Evolutionary conservation across 225 moss, liverwort and hornwort species (phyloP).

Genomic region (Anthoceros angustus): DNA sequence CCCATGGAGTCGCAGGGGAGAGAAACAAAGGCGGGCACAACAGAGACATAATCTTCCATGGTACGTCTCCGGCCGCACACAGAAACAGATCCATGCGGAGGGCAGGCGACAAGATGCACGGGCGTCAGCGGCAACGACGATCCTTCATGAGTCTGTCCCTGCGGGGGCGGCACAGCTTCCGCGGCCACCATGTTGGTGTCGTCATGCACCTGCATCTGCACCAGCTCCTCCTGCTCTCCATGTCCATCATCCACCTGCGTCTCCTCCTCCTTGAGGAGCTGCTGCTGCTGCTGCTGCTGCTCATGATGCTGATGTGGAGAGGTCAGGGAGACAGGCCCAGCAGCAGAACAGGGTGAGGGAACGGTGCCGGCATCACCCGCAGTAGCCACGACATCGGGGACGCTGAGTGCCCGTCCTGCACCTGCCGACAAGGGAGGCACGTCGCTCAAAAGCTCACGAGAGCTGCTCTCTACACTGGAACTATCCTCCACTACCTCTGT

Average conservation of each 20-base stretch:
- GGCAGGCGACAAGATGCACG: slow-evolving; percentile 10
- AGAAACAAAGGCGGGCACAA: slow-evolving; percentile 27
- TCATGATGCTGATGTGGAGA: neutral
- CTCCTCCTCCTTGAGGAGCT: slow-evolving; percentile 13
- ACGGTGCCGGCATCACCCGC: no score
- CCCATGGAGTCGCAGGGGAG: slow-evolving; percentile 32
- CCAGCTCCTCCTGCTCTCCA: no score
- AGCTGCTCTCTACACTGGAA: neutral
- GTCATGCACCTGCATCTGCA: no score
- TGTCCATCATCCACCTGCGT: no score
- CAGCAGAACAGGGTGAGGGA: neutral
- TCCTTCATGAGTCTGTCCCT: no score
- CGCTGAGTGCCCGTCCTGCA: neutral
- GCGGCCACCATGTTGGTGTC: no score
- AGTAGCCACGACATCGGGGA: no score
- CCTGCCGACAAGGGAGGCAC: neutral
- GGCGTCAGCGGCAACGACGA: no score
- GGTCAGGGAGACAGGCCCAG: neutral
- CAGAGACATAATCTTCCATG: slow-evolving; percentile 47
- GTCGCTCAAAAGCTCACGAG: neutral
- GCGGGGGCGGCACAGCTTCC: no score
- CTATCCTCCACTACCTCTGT: slow-evolving; percentile 10
- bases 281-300: slow-evolving; percentile 11
- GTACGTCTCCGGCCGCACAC: slow-evolving; percentile 43
- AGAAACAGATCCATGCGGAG: slow-evolving; percentile 35